Base-by-base conservation (phyloP, 2,329 filamentous ascomycete species). In the Pseudogymnoascus sp. region DNA sequence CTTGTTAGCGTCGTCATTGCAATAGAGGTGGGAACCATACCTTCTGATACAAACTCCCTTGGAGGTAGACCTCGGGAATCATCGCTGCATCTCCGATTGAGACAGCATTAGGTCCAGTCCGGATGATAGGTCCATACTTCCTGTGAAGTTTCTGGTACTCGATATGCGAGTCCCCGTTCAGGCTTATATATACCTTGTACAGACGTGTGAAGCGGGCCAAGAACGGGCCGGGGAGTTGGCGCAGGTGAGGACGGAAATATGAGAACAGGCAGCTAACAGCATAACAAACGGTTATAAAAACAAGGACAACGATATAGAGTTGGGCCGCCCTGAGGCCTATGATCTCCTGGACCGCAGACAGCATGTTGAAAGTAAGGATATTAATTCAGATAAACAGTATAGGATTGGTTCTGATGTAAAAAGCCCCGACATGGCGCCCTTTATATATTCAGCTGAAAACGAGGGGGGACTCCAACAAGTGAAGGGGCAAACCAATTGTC, bases 191-290 rank as follows among this genome's bases (percentile, higher is more conserved):
- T 4, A 57, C 51, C 51, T 57, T 57, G 6, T 19, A 57, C n/a
- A 57, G 5, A 10, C n/a, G 28, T 10, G 67, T 67, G 31, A 70
- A 63, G 4, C 54, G 45, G 14, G 69, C 69, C 8, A 67, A 31
- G 25, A 69, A 66, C 3, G 70, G 70, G 6, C 70, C 70, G 1
- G 70, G 70, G 41, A 67, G 62, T 19, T 65, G 60, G 16, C 51
- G 28, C 36, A 66, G 36, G 6, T 41, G 34, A 1, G 34, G 60
- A 61, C 60, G 60, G 10, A 61, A 61, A 41, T 61, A 61, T 25
- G 60, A 31, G 19, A 57, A 19, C 1, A 57, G 28, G 14, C 51
- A 57, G 51, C 51, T 57, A n/a, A 57, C 51, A 4, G 28, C 6
- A 57, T 57, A 57, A 3, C 28, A 57, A 57, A 57, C 51, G n/a